Evolutionary conservation across 805 yeast genomes (phyloP).

Genomic region (Saturnispora mendoncae): DNA sequence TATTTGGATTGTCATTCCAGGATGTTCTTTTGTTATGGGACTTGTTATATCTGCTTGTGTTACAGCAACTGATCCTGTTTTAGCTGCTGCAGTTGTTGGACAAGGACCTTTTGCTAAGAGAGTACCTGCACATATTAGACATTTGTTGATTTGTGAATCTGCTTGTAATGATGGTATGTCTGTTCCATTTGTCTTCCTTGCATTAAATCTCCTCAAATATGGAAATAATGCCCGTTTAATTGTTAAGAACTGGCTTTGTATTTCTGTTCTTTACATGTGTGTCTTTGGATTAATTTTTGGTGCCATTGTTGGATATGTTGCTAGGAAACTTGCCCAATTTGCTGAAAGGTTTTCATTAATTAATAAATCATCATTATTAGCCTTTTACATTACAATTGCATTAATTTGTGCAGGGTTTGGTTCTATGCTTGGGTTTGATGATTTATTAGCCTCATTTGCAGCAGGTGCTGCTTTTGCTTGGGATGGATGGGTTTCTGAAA

Average conservation of each 20-base stretch:
- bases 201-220: conserved; percentile 45
- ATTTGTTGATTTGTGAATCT: conserved; percentile 58
- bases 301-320: conserved; percentile 40
- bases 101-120: conserved; percentile 63
- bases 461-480: conserved; percentile 70
- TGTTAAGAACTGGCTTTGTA: conserved; percentile 53
- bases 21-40: conserved; percentile 44
- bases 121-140: conserved; percentile 54
- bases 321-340: conserved; percentile 41
- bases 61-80: conserved; percentile 72
- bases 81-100: conserved; percentile 66
- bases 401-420: conserved; percentile 54
- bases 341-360: conserved; percentile 45
- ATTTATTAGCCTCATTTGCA: conserved; percentile 60
- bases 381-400: conserved; percentile 44
- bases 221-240: conserved; percentile 40
- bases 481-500: conserved; percentile 58
- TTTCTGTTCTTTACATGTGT: conserved; percentile 57
- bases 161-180: conserved; percentile 73
- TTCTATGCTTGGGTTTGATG: conserved; percentile 61
- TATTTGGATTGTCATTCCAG: conserved; percentile 53
- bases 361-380: conserved; percentile 54
- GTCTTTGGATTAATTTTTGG: conserved; percentile 48
- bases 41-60: conserved; percentile 60
- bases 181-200: conserved; percentile 57